Conservation (phyloP, 106 monocot genomes). For the Triglochin maritima region DNA sequence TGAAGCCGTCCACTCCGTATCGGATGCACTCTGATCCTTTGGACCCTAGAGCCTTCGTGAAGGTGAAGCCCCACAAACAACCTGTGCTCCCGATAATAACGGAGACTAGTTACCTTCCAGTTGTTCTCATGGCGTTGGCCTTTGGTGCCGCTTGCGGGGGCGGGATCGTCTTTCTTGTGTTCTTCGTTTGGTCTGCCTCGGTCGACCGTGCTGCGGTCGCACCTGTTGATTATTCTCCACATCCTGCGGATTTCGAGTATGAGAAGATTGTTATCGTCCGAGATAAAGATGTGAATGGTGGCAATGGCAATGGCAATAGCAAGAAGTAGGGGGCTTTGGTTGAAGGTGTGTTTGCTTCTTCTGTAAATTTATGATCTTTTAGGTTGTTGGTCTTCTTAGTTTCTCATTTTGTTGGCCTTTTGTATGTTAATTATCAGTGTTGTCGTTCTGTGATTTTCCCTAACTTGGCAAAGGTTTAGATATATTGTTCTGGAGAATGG, state of each 20-base stretch:
- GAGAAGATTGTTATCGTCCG: slow-evolving; percentile 3
- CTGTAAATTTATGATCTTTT: background rate
- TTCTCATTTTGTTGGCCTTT: background rate
- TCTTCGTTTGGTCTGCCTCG: slow-evolving; percentile 2
- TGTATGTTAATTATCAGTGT: no score
- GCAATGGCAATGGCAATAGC: no score
- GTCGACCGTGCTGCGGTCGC: slow-evolving; percentile 2
- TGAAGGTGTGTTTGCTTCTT: background rate
- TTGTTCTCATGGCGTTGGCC: slow-evolving; percentile 25
- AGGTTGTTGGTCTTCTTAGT: background rate
- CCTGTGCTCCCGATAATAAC: background rate
- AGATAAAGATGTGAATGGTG: background rate
- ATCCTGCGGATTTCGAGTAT: slow-evolving; percentile 7
- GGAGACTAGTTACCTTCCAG: slow-evolving; percentile 13
- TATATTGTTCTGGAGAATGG: background rate
- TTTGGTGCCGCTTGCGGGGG: slow-evolving; percentile 18
- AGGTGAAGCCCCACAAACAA: slow-evolving; percentile 3
- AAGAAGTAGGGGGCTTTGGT: background rate
- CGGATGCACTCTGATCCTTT: slow-evolving; percentile 78
- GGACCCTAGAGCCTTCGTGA: slow-evolving; percentile 35
- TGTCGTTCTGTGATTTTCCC: background rate
- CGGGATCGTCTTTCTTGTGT: background rate
- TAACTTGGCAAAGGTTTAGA: background rate
- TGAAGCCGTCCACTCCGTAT: slow-evolving; percentile 41
- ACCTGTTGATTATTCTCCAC: background rate